Evolutionary conservation across 1,284 basidiomycete genomes (phyloP), one percentile per base, ranked within the genome.

Genomic region (Grifola frondosa): DNA sequence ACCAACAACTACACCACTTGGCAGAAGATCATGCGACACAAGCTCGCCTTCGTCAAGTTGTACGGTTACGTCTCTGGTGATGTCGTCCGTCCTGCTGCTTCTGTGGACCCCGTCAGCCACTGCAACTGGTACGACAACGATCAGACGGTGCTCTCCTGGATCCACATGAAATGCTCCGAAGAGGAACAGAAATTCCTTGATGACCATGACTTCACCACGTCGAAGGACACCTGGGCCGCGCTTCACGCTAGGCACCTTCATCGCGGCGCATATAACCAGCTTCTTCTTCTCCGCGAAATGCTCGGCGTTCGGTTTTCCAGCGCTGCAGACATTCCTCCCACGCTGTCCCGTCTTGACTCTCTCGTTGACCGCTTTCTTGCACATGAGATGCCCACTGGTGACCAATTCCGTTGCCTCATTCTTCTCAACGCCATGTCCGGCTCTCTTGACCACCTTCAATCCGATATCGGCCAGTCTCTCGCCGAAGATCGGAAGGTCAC

Each of bases 231-330:
- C 6, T 48, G 44, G 50, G 19, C n/a, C 2, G 37, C 37, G 8
- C 37, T 54, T 2, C 15, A 29, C 15, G 12, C 19, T 1, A 33
- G 45, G 3, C 50, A 54, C 21, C 30, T 40, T 13, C 38, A 49
- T 12, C 36, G 40, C 6, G 50, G 47, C 12, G 30, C 53, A 6
- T 44, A 49, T 28, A 37, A 44, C 6, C 53, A 52, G 25, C 28
- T 49, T 13, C 22, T 44, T 7, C 37, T 45, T 12, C 32, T 54
- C 12, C 36, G 42, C 6, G 46, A 54, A 17, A 34, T 50, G 2
- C 40, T 54, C 12, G n/a, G 25, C 1, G 19, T 32, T 11, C 37
- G 33, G 1, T 49, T 41, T 22, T 33, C 36, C n/a, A n/a, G 8
- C 7, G 1, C 7, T 22, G 22, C 32, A 25, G n/a, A 11, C 37